These are phyloP conservation scores for Mycena kentingensis DNA, from an alignment of 768 basidiomycete species.

Conservation along the genomic window DNA sequence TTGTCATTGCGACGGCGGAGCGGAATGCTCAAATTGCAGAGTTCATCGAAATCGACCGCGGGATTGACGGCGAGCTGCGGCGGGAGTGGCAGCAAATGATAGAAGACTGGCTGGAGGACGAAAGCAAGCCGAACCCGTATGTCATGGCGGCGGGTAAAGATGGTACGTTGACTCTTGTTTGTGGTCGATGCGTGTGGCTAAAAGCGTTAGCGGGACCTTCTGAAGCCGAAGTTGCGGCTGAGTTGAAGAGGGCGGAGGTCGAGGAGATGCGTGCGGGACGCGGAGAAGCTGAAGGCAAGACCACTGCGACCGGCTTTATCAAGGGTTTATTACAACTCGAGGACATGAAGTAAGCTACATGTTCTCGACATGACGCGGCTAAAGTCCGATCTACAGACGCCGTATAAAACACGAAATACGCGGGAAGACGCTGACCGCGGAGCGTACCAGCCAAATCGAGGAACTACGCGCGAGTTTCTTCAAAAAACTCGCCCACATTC, in stretches of 20 bases:
- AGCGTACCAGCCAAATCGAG: background rate
- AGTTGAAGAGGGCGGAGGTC: background rate
- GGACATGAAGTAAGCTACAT: background rate
- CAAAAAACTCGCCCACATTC: constrained; percentile 6
- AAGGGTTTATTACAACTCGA: background rate
- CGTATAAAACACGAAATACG: constrained; percentile 1
- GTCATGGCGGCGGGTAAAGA: background rate
- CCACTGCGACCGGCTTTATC: background rate
- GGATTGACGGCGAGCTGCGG: background rate
- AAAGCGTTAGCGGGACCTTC: background rate
- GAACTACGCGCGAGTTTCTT: constrained; percentile 8
- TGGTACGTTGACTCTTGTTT: too few relatives aligned
- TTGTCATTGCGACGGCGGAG: constrained; percentile 10
- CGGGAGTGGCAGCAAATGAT: constrained; percentile 4
- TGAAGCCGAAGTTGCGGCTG: background rate
- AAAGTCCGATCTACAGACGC: background rate
- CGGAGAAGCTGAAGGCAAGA: background rate
- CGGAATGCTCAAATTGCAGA: constrained; percentile 1
- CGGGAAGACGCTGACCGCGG: background rate
- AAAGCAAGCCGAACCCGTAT: constrained; percentile 1
- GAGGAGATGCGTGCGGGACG: background rate
- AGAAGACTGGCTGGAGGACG: constrained; percentile 5
- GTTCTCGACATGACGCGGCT: background rate
- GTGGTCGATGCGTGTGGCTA: background rate
- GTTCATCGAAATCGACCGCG: constrained; percentile 1